Evolutionary conservation across 306 rosid genomes (phyloP).

Genomic region (Medicago lupulina): DNA sequence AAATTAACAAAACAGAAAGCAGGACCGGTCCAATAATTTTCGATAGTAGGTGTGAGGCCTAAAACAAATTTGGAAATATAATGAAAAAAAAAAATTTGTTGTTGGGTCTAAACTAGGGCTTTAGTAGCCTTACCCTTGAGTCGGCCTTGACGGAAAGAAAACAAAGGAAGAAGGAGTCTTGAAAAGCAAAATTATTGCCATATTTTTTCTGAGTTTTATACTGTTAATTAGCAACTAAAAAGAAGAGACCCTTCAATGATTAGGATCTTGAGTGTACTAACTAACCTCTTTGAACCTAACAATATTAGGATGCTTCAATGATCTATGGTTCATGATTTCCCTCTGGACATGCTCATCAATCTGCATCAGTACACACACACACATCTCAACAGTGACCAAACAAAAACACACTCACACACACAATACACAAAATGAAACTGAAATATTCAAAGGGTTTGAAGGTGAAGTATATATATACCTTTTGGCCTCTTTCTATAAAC

Average conservation of each 20-base stretch:
- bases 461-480: slow-evolving; percentile 50
- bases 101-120: no score
- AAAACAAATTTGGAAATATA: no score
- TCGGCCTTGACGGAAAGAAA: no score
- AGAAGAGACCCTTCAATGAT: not conserved
- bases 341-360: slow-evolving; percentile 81
- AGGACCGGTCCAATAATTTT: no score
- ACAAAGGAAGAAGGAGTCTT: not conserved
- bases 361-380: slow-evolving; percentile 46
- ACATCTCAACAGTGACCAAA: not conserved
- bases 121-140: no score
- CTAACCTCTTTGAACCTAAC: slow-evolving; percentile 82
- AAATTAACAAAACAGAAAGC: not conserved
- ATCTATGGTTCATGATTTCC: slow-evolving; percentile 92
- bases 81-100: no score
- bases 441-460: not conserved
- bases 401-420: slow-evolving; percentile 15
- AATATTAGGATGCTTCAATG: slow-evolving; percentile 85
- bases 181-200: not conserved
- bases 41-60: no score
- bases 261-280: slow-evolving; percentile 1
- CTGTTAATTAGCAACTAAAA: not conserved
- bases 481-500: slow-evolving; percentile 85
- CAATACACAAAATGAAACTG: not conserved
- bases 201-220: not conserved